phyloP scores from a whole-genome alignment of 768 basidiomycete species.

The Obba rivulosa region DNA sequence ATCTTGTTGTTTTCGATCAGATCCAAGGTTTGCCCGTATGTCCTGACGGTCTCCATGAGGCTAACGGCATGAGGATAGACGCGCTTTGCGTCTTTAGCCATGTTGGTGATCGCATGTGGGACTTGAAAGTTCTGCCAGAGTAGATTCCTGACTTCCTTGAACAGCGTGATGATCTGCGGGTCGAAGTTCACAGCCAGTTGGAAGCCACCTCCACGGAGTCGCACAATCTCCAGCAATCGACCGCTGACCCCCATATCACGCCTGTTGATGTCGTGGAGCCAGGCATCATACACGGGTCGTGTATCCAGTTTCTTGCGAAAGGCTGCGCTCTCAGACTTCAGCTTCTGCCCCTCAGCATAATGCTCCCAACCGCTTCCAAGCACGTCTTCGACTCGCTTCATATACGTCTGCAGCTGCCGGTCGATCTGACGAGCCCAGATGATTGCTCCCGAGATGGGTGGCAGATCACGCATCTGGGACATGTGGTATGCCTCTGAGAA shows the following conservation, averaged over 20 bases:
- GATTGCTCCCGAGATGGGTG: constrained; percentile 96
- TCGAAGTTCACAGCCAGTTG: constrained; percentile 97
- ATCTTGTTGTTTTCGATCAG: constrained; percentile 86
- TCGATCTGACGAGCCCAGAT: constrained; percentile 99
- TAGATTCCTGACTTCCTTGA: constrained; percentile 96
- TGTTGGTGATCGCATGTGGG: constrained; percentile 89
- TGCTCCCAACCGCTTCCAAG: constrained; percentile 98
- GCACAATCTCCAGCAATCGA: constrained; percentile 86
- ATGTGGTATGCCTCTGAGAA: constrained; percentile 95
- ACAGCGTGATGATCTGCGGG: constrained; percentile 94
- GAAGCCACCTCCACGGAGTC: constrained; percentile 65
- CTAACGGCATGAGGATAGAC: constrained; percentile 98
- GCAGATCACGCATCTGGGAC: constrained; percentile 97
- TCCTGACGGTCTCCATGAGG: constrained; percentile 98
- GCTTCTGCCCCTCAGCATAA: constrained; percentile 98
- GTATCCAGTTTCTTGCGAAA: constrained; percentile 98
- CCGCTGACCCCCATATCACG: constrained; percentile 91
- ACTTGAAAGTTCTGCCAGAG: constrained; percentile 96
- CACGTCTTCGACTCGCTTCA: constrained; percentile 99
- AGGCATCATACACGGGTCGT: constrained; percentile 89
- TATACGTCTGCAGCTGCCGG: constrained; percentile 90
- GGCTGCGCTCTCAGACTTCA: constrained; percentile 84
- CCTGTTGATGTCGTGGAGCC: constrained; percentile 92
- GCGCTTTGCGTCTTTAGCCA: constrained; percentile 98
- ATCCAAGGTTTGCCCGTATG: constrained; percentile 93